These are phyloP conservation scores for Populus hybrid DNA, from an alignment of 441 rosid genomes.

Conservation along the genomic window DNA sequence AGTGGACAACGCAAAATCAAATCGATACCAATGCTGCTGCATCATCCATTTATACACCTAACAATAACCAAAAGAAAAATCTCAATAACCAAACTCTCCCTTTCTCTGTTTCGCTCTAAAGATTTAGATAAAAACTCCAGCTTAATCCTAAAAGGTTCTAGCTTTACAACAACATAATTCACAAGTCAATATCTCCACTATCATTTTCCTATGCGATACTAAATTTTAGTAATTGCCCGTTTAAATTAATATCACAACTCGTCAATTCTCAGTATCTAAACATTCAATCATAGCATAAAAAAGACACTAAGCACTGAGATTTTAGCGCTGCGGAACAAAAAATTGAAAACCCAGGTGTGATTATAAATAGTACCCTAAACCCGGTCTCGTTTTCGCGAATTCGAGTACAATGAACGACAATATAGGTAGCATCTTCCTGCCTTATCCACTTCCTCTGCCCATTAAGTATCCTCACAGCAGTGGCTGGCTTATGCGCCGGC, in stretches of 20 bases:
- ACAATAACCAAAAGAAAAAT: slow-evolving; percentile 12
- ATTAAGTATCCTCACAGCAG: slow-evolving; percentile 61
- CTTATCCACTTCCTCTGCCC: slow-evolving; percentile 86
- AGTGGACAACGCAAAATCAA: slow-evolving; percentile 81
- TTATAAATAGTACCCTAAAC: slow-evolving; percentile 44
- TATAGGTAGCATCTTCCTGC: slow-evolving; percentile 78
- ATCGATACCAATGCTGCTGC: slow-evolving; percentile 76
- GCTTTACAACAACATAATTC: not conserved
- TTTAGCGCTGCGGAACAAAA: not conserved
- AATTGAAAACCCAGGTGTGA: not conserved
- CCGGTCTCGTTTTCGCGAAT: slow-evolving; percentile 79
- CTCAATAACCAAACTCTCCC: not conserved
- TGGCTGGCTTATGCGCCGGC: slow-evolving; percentile 65
- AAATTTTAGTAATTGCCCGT: not conserved
- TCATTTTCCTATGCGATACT: not conserved
- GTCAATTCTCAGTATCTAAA: not conserved
- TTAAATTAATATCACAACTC: not conserved
- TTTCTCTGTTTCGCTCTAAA: not conserved
- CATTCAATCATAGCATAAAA: not conserved
- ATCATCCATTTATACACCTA: slow-evolving; percentile 97
- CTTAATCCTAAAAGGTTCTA: not conserved
- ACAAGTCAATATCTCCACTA: not conserved
- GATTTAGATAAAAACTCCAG: not conserved
- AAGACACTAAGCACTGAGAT: not conserved
- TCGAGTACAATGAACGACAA: slow-evolving; percentile 68